Evolutionary conservation across 768 basidiomycete genomes (phyloP).

Genomic region (Lentinula detonsa): DNA sequence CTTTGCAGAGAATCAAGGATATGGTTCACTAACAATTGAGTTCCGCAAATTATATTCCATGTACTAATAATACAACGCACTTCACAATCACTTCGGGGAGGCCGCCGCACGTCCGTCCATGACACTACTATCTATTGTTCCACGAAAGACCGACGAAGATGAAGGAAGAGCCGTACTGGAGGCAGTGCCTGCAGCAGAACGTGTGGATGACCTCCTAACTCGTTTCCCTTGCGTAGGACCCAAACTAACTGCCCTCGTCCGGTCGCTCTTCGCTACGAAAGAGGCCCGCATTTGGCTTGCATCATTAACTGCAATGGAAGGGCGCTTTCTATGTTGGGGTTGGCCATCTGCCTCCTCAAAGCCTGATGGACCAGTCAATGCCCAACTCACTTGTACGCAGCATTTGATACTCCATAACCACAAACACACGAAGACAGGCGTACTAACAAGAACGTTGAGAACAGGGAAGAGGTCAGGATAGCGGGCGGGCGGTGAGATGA

Average conservation of each 20-base stretch:
- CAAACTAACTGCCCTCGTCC: background rate
- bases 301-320: background rate
- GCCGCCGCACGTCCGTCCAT: background rate
- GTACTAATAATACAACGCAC: too few relatives aligned
- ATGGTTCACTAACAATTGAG: too few relatives aligned
- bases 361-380: slow-evolving; percentile 47
- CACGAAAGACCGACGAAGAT: background rate
- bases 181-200: background rate
- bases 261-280: background rate
- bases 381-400: slow-evolving; percentile 77
- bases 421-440: slow-evolving; percentile 71
- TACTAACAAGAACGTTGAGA: slow-evolving; percentile 76
- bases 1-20: too few relatives aligned
- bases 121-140: background rate
- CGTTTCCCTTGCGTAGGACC: background rate
- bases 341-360: background rate
- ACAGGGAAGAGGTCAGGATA: slow-evolving; percentile 86
- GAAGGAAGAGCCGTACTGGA: background rate
- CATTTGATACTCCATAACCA: slow-evolving; percentile 91
- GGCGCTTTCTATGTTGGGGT: background rate
- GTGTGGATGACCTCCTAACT: background rate
- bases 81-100: background rate
- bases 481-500: slow-evolving; percentile 58
- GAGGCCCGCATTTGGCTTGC: background rate
- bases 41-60: too few relatives aligned